Evolutionary conservation across 768 basidiomycete genomes (phyloP).

Genomic region (Pilatotrama ljubarskyi): DNA sequence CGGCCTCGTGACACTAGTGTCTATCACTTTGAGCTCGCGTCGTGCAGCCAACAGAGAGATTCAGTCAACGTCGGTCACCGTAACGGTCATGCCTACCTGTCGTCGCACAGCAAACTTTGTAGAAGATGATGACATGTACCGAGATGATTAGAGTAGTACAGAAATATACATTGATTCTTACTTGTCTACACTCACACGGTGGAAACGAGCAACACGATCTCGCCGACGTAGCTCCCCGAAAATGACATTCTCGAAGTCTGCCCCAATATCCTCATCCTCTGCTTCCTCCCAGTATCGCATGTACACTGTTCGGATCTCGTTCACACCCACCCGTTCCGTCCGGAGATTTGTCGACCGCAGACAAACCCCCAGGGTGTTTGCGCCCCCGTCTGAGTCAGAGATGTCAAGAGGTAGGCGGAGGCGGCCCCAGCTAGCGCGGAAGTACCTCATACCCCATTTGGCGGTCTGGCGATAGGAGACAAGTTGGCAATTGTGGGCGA

Average conservation of each 20-base stretch:
- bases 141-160: too few relatives aligned
- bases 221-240: conserved; percentile 28
- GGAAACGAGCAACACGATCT: conserved; percentile 18
- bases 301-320: conserved; percentile 46
- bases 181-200: conserved; percentile 6
- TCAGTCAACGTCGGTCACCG: too few relatives aligned
- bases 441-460: conserved; percentile 49
- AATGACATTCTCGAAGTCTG: conserved; percentile 38
- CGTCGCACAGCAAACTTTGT: too few relatives aligned
- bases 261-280: conserved; percentile 34
- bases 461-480: conserved; percentile 49
- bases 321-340: conserved; percentile 39
- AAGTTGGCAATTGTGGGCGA: conserved; percentile 39
- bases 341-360: conserved; percentile 39
- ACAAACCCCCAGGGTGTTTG: conserved; percentile 39
- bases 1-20: too few relatives aligned
- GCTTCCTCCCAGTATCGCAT: conserved; percentile 37
- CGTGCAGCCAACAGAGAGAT: too few relatives aligned
- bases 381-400: conserved; percentile 25
- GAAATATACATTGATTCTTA: background rate
- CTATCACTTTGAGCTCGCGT: too few relatives aligned
- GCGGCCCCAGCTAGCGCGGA: conserved; percentile 49
- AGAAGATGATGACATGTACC: too few relatives aligned
- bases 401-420: conserved; percentile 44
- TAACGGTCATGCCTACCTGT: too few relatives aligned